Conservation (phyloP, 2,329 filamentous ascomycete species). For the Colletotrichum falcatum region DNA sequence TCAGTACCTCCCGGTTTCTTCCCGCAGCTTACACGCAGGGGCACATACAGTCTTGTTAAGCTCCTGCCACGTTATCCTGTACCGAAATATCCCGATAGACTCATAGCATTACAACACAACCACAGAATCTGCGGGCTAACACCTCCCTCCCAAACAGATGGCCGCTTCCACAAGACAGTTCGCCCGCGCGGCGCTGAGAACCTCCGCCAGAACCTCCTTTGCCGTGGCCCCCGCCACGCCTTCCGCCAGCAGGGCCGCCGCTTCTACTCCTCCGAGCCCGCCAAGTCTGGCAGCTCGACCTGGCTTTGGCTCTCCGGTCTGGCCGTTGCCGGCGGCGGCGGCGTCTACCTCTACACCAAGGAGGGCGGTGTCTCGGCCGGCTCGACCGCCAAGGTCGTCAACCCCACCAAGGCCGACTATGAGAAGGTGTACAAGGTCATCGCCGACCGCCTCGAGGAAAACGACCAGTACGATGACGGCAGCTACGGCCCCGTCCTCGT, state of each 20-base stretch:
- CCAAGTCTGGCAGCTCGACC: conserved; percentile 61
- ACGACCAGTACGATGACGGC: conserved; percentile 96
- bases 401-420: conserved; percentile 87
- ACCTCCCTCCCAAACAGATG: conserved; percentile 16
- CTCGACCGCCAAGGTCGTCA: conserved; percentile 64
- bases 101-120: background rate
- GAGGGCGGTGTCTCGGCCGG: conserved; percentile 63
- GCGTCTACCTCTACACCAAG: conserved; percentile 74
- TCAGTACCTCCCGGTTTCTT: conserved; percentile 9
- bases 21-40: conserved; percentile 5
- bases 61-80: conserved; percentile 10
- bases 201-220: conserved; percentile 69
- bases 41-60: conserved; percentile 23
- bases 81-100: conserved; percentile 15
- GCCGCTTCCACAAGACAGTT: conserved; percentile 55
- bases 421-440: conserved; percentile 95
- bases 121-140: conserved; percentile 1
- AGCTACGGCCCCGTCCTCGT: conserved; percentile 94
- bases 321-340: conserved; percentile 70
- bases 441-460: conserved; percentile 82
- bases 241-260: conserved; percentile 82
- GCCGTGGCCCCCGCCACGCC: conserved; percentile 71
- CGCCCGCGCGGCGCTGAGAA: conserved; percentile 69
- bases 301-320: conserved; percentile 70
- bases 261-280: conserved; percentile 79